Evolutionary conservation across 305 asterid genomes (phyloP), one percentile per base, ranked within the genome.

Genomic region (Solanum aculeatissimum): DNA sequence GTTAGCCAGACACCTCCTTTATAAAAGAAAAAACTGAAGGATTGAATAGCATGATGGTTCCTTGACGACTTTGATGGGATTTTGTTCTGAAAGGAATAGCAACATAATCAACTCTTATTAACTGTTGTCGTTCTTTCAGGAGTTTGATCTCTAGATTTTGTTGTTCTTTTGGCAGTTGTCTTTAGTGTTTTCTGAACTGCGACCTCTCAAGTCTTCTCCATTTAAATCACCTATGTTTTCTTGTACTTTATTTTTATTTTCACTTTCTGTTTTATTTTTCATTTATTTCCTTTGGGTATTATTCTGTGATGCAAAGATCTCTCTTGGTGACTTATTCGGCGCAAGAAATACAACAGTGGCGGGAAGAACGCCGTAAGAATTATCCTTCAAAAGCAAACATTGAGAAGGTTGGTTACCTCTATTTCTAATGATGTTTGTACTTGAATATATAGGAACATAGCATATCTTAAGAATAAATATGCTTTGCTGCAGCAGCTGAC

Each of bases 281-380:
- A 23, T 77, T 84, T 86, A 32, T 80, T 45, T 72, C 63, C 45
- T 60, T 83, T 86, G 72, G 82, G 51, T 51, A 85, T 68, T 84
- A 77, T 65, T 75, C 87, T 87, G 55, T 75, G 53, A 71, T 90
- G 86, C 77, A 43, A 86, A 95, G 98, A 85, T 69, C 93, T 58
- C 72, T 91, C 62, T 15, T 83, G 38, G 65, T 93, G 89, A 90
- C 86, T 86, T 96, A 96, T 87, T 90, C 99, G 42, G 94, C 89
- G 63, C 90, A 95, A 92, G 99, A 96, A 93, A 92, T 96, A 85
- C 91, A 80, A 85, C 93, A 88, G 87, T 96, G 99, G 99, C 97
- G 97, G 60, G 98, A 91, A 87, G 91, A 87, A 79, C 95, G 98
- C 65, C 92, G 83, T 87, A 96, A 92, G 85, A 89, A 95, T 88